Base-by-base conservation (phyloP, 768 basidiomycete species). In the Ephemerocybe angulata region DNA sequence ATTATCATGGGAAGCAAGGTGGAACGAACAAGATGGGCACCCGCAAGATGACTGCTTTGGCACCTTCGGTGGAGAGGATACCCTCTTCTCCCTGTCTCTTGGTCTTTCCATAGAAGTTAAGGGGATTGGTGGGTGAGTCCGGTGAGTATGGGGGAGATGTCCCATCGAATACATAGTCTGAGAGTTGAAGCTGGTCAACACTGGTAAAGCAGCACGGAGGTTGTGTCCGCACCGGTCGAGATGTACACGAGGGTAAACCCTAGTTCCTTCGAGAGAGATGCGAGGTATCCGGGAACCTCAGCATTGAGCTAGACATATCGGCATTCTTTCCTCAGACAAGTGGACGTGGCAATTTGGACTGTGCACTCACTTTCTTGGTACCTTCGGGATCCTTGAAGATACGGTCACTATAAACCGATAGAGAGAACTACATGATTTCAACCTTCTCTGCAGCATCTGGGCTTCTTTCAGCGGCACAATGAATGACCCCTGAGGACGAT, bases 131-230 rank as follows among this genome's bases (percentile, higher is more conserved):
- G 29, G 69, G 64, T 13, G 87, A 83, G 6, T 77, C 76, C 0
- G 92, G 87, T 5, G 81, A 77, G 73, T 99, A 99, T 0, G 94
- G 93, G 3, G 96, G 92, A 1, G 86, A 85, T n/a, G 81, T 86
- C 1, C 96, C 96, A 59, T 95, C 92, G 65, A 98, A 98, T 15
- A 99, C 93, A 71, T 98, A 98, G 70, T 99, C 94, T 87, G 60
- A 27, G 24, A 50, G 27, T 35, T 40, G 35, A 33, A 44, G 58
- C 43, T 21, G 38, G 33, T 56, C 33, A 48, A 22, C 35, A 22
- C 19, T 29, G 28, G n/a, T 35, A 19, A 11, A 40, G 13, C 22
- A 24, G 37, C 21, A 41, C 24, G 17, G 8, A 4, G 29, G 28
- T 22, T 22, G 22, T n/a, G 52, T 33, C 57, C 71, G 43, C 58